Base-by-base conservation (phyloP, 2,329 filamentous ascomycete genomes). In the Trichothecium roseum region DNA sequence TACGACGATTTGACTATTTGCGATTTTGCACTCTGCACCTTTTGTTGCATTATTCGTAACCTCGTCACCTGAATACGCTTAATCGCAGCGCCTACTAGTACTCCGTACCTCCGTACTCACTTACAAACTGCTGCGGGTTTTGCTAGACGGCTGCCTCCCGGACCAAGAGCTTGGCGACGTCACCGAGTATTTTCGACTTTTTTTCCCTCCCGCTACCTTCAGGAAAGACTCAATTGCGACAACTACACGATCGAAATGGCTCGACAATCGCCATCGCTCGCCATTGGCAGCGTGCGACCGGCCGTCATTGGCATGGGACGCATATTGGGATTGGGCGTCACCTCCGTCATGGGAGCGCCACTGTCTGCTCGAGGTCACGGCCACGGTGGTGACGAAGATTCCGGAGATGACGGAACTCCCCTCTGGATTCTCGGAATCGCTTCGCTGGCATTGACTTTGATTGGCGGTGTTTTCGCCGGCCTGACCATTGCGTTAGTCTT, bases 401-500 rank as follows among this genome's bases (percentile, higher is more conserved):
- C 61, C 26, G 66, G 69, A 41, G 66, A 76, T 37, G 57, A 62
- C 7, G 79, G 81, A 42, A 71, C 78, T 7, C 72, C 73, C 34
- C 63, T 94, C 45, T 94, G 84, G 83, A 65, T 89, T 31, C 86
- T 95, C 52, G 72, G 91, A 42, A 68, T 78, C 37, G 69, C 87
- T 20, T 93, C 89, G 14, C 72, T 85, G 40, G 70, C 77, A 17
- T 71, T 98, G 38, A 91, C 96, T 8, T 65, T 96, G 41, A 72
- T 84, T 1, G 91, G 91, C 42, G 91, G 91, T 42, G 86, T 85
- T 28, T 98, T 98, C 63, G 91, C 91, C 8, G 91, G 91, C 24
- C 63, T 98, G 58, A 98, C 91, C 14, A 87, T 91, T 53, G 84
- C 84, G 72, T 81, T 63, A 55, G 77, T 68, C 32, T n/a, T n/a